A percentile compares a stretch with the other conserved stretches of the same genome.
Evolutionary conservation across 176 grass and related monocot genomes (phyloP).

Genomic region (Bonia amplexicaulis): DNA sequence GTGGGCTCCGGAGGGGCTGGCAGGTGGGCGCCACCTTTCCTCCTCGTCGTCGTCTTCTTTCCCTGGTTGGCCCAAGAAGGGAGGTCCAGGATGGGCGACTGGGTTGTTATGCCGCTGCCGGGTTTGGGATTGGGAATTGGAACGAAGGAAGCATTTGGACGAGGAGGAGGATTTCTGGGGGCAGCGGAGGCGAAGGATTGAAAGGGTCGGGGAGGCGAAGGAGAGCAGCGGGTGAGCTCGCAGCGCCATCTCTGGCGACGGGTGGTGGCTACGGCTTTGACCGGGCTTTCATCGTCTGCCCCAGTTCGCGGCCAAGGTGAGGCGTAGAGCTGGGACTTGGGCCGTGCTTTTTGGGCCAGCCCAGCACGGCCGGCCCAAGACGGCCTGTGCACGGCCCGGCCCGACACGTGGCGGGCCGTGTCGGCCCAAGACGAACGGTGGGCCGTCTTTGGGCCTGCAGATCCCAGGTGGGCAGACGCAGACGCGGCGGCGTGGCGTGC

Average conservation of each 20-base stretch:
- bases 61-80: background rate
- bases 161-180: background rate
- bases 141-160: conserved; percentile 14
- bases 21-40: background rate
- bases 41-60: background rate
- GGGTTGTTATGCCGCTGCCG: background rate
- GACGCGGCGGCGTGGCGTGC: no score
- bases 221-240: background rate
- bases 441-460: no score
- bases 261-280: background rate
- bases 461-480: no score
- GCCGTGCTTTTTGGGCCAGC: no score
- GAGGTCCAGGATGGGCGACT: background rate
- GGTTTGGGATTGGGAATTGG: background rate
- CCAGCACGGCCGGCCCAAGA: no score
- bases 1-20: background rate
- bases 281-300: no score
- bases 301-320: background rate
- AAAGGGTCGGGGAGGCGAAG: background rate
- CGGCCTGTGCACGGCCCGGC: no score
- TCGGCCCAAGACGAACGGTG: no score
- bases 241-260: conserved; percentile 16
- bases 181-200: background rate
- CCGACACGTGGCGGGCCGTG: no score
- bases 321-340: no score